Base-by-base conservation (phyloP, 2,329 filamentous ascomycete species). In the Talaromyces sp. region DNA sequence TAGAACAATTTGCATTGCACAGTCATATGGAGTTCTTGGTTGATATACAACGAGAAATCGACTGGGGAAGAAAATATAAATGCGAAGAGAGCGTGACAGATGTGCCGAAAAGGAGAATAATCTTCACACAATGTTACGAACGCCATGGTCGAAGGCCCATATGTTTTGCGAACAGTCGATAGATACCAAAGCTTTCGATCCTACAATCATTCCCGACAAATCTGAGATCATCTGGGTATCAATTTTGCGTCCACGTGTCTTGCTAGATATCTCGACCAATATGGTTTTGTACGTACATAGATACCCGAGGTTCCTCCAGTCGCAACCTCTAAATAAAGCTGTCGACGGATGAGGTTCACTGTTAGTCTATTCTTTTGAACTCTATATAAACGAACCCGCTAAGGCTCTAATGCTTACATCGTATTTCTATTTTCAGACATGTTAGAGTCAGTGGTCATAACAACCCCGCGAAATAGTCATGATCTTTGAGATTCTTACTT, bases 261-360 rank as follows among this genome's bases (percentile, higher is more conserved):
- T 47, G 8, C 14, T 35, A 22, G 22, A 22, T 22, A 22, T 22
- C 22, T 22, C 22, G 22, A 22, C 22, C 22, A 22, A 22, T 22
- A 22, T 22, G 22, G 22, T 22, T 22, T 22, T 22, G 22, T 11
- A 37, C 58, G 45, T 37, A 60, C 58, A 41, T 49, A 60, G 24
- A 60, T 37, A 16, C 58, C 58, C 13, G 58, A 49, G 37, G 58
- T 60, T 16, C 58, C 58, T 49, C 58, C 41, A 31, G 41, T 35
- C 13, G 58, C 27, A 19, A 60, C 58, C 3, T 41, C 31, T 41
- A 60, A 16, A 33, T 60, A 60, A 11, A 60, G 8, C 57, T 60
- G 13, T 47, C 14, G 45, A 49, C 11, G 22, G 45, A 27, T 22
- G 19, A 49, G 45, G 16, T 35, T 33, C n/a, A 41, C 37, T n/a